Evolutionary conservation across 768 basidiomycete species (phyloP), one percentile per base, ranked within the genome.

Genomic region (Tephrocybe sp.): DNA sequence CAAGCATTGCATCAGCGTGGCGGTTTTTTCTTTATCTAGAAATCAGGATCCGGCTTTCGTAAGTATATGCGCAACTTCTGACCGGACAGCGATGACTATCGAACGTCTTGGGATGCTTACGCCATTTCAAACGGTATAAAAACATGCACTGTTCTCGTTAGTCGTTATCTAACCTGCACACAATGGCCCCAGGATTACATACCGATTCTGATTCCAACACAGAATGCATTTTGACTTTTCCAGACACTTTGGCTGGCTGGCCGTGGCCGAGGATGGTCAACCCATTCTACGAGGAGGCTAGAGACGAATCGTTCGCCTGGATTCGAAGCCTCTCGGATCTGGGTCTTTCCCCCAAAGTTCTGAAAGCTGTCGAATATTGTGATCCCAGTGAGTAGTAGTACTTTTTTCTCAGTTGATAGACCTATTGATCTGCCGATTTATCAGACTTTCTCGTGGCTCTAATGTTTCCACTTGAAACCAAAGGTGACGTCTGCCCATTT

Each of bases 201-300:
- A n/a, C n/a, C n/a, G n/a, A n/a, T n/a, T n/a, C n/a, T n/a, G n/a
- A n/a, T n/a, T n/a, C n/a, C n/a, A n/a, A n/a, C n/a, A 29, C 25
- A 29, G n/a, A 25, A n/a, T 4, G 9, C 16, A 12, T 29, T 6
- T 42, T 46, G 18, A 25, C 16, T 30, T 60, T 76, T 30, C 74
- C 75, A 3, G 64, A 72, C 19, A 70, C 68, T 10, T 60, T 79
- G 31, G 51, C 51, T 10, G 58, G 58, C 15, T 79, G 76, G 77
- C 74, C 75, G 2, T 77, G 71, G 74, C 57, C 54, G 6, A 69
- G 76, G 5, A 47, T 37, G 24, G 53, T 77, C 36, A 78, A 74
- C 49, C 64, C 69, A 0, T 53, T 68, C 51, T 76, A 74, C 37
- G 50, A 48, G 7, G 57, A 62, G 29, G 60, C 60, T 47, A 70